These are phyloP conservation scores for Pseudogymnoascus sp. DNA, from an alignment of 2,329 filamentous ascomycete genomes.

Conservation along the genomic window DNA sequence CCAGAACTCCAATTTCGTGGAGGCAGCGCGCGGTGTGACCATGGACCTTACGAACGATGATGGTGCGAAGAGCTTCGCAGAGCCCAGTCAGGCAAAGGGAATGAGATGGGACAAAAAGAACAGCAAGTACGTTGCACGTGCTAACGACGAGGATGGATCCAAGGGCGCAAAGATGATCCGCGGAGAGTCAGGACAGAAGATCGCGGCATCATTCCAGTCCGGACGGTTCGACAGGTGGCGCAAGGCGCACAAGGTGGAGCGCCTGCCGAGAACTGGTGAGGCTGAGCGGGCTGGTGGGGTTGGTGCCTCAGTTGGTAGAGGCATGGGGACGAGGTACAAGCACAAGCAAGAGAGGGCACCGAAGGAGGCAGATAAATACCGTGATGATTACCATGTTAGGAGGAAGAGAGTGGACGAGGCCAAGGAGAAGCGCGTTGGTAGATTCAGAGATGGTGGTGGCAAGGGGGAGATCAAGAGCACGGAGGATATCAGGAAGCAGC, in stretches of 20 bases:
- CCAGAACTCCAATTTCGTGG: constrained; percentile 65
- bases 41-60: constrained; percentile 96
- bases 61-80: constrained; percentile 66
- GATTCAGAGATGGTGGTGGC: constrained; percentile 63
- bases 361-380: constrained; percentile 85
- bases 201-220: constrained; percentile 85
- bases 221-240: constrained; percentile 92
- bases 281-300: constrained; percentile 47
- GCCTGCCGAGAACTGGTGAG: constrained; percentile 77
- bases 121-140: constrained; percentile 86
- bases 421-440: constrained; percentile 71
- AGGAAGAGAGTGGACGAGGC: constrained; percentile 87
- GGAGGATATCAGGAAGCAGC: constrained; percentile 77
- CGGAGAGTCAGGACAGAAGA: constrained; percentile 91
- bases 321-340: constrained; percentile 57
- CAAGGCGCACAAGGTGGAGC: constrained; percentile 71
- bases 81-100: constrained; percentile 60
- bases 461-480: constrained; percentile 73
- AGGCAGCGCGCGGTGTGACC: constrained; percentile 74
- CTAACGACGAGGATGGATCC: constrained; percentile 92
- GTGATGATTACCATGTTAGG: constrained; percentile 82
- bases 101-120: constrained; percentile 97
- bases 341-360: constrained; percentile 84
- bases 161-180: constrained; percentile 64
- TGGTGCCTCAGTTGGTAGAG: constrained; percentile 28